These are phyloP conservation scores for Suillus tomentosus DNA, from an alignment of 768 basidiomycete species.

Conservation along the genomic window DNA sequence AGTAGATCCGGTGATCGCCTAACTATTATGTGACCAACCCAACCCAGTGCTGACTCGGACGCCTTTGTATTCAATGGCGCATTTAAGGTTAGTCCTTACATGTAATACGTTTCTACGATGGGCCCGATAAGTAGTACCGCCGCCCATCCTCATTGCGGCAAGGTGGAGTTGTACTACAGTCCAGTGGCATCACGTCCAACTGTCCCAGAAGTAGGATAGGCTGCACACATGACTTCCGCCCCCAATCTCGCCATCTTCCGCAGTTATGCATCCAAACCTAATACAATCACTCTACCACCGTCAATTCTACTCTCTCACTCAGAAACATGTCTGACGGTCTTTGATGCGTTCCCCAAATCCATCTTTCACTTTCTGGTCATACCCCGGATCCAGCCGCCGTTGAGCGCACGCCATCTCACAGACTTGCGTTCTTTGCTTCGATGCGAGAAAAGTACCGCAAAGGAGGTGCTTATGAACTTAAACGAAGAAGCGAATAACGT, in stretches of 20 bases:
- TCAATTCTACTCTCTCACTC: conserved; percentile 64
- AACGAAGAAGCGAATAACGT: conserved; percentile 57
- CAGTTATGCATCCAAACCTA: conserved; percentile 53
- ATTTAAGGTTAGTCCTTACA: neutral
- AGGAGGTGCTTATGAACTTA: conserved; percentile 53
- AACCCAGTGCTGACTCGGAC: too few relatives aligned
- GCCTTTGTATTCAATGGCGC: conserved; percentile 4
- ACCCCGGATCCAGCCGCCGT: conserved; percentile 49
- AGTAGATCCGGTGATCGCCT: neutral
- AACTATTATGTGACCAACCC: neutral
- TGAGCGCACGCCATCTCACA: conserved; percentile 42
- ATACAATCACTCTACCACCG: conserved; percentile 56
- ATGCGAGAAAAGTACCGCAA: conserved; percentile 55
- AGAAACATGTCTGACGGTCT: conserved; percentile 61
- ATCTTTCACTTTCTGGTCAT: conserved; percentile 87
- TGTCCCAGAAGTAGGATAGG: neutral
- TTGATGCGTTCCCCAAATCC: conserved; percentile 79
- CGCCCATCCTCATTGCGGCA: neutral
- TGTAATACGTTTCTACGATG: conserved; percentile 7
- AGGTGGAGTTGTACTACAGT: neutral
- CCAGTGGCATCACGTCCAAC: neutral
- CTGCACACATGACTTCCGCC: neutral
- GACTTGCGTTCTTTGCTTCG: conserved; percentile 59
- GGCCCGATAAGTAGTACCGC: neutral
- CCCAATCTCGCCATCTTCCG: conserved; percentile 57